Conservation (phyloP, 2,329 filamentous ascomycete species). For the Monosporascus ibericus region DNA sequence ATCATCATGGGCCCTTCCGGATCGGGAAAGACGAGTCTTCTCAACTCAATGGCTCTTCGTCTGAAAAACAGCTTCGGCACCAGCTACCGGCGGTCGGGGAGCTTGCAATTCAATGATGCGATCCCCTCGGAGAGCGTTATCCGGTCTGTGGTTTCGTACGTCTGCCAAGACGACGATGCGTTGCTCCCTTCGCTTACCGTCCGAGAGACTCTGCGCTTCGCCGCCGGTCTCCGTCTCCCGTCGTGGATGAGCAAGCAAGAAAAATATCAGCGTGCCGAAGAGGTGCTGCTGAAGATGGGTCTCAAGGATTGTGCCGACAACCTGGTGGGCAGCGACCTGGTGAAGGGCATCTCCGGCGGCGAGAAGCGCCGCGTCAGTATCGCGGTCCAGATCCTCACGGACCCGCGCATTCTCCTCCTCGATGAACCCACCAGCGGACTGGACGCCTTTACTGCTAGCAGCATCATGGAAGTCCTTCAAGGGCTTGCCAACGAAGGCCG, state of each 20-base stretch:
- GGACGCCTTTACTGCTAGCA: conserved; percentile 71
- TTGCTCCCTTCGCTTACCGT: conserved; percentile 69
- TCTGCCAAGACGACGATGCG: conserved; percentile 73
- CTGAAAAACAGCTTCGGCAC: conserved; percentile 57
- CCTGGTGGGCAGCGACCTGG: conserved; percentile 62
- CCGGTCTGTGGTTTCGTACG: conserved; percentile 67
- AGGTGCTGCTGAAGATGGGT: conserved; percentile 68
- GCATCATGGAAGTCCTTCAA: conserved; percentile 68
- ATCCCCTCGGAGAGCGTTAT: conserved; percentile 63
- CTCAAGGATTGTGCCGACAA: conserved; percentile 74
- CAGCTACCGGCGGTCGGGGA: conserved; percentile 55
- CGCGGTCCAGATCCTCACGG: conserved; percentile 70
- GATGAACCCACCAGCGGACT: conserved; percentile 73
- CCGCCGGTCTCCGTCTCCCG: conserved; percentile 65
- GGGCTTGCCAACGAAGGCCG: conserved; percentile 67
- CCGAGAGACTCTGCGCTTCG: conserved; percentile 65
- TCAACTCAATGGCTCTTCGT: conserved; percentile 67
- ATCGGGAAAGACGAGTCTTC: conserved; percentile 67
- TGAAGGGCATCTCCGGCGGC: conserved; percentile 75
- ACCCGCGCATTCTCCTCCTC: conserved; percentile 65
- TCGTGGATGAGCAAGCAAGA: conserved; percentile 63
- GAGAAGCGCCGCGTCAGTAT: conserved; percentile 75
- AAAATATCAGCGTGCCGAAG: conserved; percentile 62
- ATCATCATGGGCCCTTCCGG: conserved; percentile 78
- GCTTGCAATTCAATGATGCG: conserved; percentile 64